Percentiles rank a stretch among this genome's conserved stretches.
Conservation (phyloP, 768 basidiomycete genomes). For the Hortiboletus flavorubellus region DNA sequence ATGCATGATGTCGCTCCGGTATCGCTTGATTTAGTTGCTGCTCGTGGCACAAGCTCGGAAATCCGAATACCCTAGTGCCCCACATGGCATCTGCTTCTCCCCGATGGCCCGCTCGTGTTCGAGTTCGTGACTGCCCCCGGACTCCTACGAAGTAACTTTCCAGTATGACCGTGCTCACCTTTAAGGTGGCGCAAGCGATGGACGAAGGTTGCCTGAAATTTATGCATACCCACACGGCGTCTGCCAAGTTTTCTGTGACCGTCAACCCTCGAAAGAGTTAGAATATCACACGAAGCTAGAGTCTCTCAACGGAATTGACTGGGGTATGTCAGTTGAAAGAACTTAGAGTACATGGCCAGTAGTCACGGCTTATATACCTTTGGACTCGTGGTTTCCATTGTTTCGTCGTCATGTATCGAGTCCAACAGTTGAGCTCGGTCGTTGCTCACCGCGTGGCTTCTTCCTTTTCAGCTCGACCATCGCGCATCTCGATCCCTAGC, state of each 20-base stretch:
- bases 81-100: not conserved
- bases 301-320: no score
- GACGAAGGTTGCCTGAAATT: not conserved
- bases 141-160: not conserved
- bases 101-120: not conserved
- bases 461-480: slow-evolving; percentile 3
- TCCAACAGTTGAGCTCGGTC: no score
- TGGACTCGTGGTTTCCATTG: no score
- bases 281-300: no score
- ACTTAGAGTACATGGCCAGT: no score
- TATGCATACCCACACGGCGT: not conserved
- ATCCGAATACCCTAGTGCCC: not conserved
- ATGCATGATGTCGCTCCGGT: not conserved
- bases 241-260: not conserved
- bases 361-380: no score
- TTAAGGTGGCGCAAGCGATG: not conserved
- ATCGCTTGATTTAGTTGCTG: not conserved
- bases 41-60: not conserved
- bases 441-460: no score
- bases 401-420: no score
- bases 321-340: no score
- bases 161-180: not conserved
- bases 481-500: no score
- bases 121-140: not conserved
- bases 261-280: no score